A percentile compares a stretch with the other conserved stretches of the same genome.
These are phyloP conservation scores for Trichosphaerium sp. DNA, from an alignment of 78 protist species.

Conservation along the genomic window DNA sequence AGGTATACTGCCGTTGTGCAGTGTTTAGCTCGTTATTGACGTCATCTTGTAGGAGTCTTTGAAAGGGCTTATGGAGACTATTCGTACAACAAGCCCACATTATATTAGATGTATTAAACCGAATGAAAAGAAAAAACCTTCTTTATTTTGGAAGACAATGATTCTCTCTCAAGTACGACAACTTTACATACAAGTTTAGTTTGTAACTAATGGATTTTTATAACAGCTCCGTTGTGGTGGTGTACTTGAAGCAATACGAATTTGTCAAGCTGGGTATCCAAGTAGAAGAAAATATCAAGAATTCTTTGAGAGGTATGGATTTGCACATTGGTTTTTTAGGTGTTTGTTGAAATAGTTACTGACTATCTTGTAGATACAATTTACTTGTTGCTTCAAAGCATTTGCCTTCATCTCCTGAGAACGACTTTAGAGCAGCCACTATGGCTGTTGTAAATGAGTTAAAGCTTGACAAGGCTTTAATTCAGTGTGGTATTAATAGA, in stretches of 20 bases:
- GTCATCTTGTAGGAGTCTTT: slow-evolving; percentile 10
- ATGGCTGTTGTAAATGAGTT: no score
- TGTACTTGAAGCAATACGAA: slow-evolving; percentile 48
- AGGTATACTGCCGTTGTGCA: not conserved
- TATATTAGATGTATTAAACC: slow-evolving; percentile 83
- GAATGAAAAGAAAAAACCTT: slow-evolving; percentile 48
- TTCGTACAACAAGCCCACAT: slow-evolving; percentile 60
- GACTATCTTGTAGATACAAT: no score
- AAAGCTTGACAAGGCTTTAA: no score
- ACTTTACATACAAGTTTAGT: no score
- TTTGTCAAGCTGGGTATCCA: slow-evolving; percentile 49
- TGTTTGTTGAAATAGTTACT: no score
- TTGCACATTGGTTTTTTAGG: not conserved
- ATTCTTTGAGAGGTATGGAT: slow-evolving; percentile 33
- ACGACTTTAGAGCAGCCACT: no score
- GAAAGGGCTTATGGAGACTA: slow-evolving; percentile 36
- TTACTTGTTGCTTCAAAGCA: no score
- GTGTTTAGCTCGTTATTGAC: not conserved
- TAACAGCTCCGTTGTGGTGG: slow-evolving; percentile 57
- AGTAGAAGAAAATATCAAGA: slow-evolving; percentile 24
- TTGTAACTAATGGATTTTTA: slow-evolving; percentile 19
- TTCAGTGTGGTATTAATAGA: no score
- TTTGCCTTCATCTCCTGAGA: not conserved
- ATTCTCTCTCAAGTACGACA: no score
- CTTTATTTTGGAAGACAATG: slow-evolving; percentile 4